Conservation (phyloP, 1,284 basidiomycete species). For the Retiboletus flavoniger region DNA sequence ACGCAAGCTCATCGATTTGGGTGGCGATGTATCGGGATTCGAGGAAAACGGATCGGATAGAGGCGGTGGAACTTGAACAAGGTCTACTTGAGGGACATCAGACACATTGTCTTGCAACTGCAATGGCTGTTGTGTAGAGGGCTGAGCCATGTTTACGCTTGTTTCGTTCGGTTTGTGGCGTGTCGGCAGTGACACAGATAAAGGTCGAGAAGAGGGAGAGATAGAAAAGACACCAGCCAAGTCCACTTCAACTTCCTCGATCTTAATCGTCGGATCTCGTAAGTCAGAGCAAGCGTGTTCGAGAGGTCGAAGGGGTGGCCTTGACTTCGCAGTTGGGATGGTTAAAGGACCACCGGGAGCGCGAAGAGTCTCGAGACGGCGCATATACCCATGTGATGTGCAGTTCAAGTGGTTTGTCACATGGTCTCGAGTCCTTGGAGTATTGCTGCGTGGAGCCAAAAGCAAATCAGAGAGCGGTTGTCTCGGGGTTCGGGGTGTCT, state of each 20-base stretch:
- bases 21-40: conserved; percentile 14
- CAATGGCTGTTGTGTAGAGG: background rate
- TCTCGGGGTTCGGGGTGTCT: conserved; percentile 18
- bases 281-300: background rate
- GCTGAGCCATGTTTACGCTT: background rate
- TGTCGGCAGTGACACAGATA: background rate
- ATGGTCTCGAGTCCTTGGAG: background rate
- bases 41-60: background rate
- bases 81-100: background rate
- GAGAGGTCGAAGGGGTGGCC: background rate
- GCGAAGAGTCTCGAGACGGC: background rate
- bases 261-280: conserved; percentile 11
- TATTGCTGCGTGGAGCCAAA: background rate
- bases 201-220: conserved; percentile 12
- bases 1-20: conserved; percentile 30
- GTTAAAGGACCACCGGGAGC: background rate
- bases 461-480: conserved; percentile 23
- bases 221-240: conserved; percentile 18
- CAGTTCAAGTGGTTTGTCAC: background rate
- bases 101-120: background rate
- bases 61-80: background rate
- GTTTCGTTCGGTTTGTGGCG: background rate
- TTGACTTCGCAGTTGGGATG: background rate
- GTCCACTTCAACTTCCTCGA: conserved; percentile 18
- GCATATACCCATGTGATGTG: conserved; percentile 16